phyloP scores from a whole-genome alignment of 768 basidiomycete species.

The Termitomyces sp. region DNA sequence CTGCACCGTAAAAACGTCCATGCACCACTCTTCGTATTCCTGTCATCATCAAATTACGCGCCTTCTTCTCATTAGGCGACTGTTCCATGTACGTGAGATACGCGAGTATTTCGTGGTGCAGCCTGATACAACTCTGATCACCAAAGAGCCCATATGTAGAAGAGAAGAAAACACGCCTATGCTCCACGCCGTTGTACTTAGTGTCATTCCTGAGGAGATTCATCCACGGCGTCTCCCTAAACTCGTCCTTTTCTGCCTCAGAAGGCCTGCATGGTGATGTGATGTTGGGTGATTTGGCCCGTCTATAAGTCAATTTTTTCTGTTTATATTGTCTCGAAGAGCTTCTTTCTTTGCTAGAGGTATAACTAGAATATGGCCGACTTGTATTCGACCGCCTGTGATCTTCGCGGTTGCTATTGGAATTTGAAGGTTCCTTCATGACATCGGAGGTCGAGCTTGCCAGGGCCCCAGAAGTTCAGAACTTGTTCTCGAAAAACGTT shows the following conservation, averaged over 20 bases:
- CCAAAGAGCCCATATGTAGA: background rate
- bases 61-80: slow-evolving; percentile 45
- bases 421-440: slow-evolving; percentile 15
- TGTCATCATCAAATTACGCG: slow-evolving; percentile 41
- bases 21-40: slow-evolving; percentile 42
- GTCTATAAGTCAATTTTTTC: background rate
- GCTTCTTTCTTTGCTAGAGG: background rate
- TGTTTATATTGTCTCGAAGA: background rate
- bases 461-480: background rate
- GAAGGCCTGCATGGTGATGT: background rate
- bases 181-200: slow-evolving; percentile 17
- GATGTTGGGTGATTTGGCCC: background rate
- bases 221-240: slow-evolving; percentile 16
- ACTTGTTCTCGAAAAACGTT: background rate
- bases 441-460: background rate
- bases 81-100: slow-evolving; percentile 53
- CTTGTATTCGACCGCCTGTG: slow-evolving; percentile 4
- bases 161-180: slow-evolving; percentile 22
- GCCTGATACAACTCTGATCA: slow-evolving; percentile 27
- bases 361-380: background rate
- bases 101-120: slow-evolving; percentile 62
- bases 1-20: slow-evolving; percentile 39
- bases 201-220: slow-evolving; percentile 6
- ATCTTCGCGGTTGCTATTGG: slow-evolving; percentile 8
- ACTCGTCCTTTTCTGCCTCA: background rate